Conservation (phyloP, 2,329 filamentous ascomycete species). For the Zasmidium angulare region DNA sequence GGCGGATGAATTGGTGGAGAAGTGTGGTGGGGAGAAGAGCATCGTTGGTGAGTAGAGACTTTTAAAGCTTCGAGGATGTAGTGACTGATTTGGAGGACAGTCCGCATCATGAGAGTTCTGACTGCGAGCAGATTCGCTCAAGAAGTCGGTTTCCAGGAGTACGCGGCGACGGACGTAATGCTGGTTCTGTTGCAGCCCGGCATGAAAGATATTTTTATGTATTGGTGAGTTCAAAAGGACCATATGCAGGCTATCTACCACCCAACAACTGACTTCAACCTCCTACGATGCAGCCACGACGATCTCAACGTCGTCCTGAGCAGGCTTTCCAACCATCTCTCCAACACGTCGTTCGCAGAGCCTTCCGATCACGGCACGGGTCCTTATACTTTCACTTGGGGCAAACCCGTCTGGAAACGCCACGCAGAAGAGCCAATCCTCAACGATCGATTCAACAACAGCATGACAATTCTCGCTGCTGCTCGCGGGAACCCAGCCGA, state of each 20-base stretch:
- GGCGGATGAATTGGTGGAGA: not conserved
- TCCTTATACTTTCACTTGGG: not conserved
- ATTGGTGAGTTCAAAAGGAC: not conserved
- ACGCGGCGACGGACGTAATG: not conserved
- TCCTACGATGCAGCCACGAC: too few relatives aligned
- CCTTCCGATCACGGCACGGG: not conserved
- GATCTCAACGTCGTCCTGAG: not conserved
- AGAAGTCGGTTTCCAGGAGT: not conserved
- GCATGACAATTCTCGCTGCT: not conserved
- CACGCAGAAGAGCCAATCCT: not conserved
- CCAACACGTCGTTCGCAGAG: not conserved
- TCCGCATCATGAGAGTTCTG: not conserved
- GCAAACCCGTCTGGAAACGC: not conserved
- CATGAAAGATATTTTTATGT: not conserved
- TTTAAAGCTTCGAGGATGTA: not conserved
- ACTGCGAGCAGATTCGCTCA: not conserved
- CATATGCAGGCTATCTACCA: too few relatives aligned
- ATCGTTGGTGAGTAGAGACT: not conserved
- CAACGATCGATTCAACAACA: not conserved
- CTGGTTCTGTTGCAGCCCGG: not conserved
- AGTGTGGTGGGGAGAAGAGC: not conserved
- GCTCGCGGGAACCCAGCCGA: not conserved
- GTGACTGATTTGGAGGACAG: not conserved
- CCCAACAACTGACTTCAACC: too few relatives aligned
- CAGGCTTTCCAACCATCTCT: not conserved